These are phyloP conservation scores for Mucor irregularis DNA, from an alignment of 371 early-diverging fungal species.

Conservation along the genomic window DNA sequence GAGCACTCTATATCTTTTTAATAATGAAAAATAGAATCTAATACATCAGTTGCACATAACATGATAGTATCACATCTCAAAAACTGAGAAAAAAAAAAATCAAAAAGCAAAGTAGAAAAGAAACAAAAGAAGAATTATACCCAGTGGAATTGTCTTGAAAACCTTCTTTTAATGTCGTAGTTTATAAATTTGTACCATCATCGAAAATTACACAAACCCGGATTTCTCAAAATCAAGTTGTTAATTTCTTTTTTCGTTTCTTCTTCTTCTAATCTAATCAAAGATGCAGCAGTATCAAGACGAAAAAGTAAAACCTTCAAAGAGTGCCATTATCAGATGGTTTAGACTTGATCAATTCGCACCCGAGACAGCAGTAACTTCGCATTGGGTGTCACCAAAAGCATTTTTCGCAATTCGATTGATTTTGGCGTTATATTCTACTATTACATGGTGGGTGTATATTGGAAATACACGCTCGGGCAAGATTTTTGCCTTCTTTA, in stretches of 20 bases:
- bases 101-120: too few relatives aligned
- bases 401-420: conserved; percentile 48
- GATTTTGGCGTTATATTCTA: conserved; percentile 32
- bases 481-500: conserved; percentile 47
- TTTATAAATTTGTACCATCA: too few relatives aligned
- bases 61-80: too few relatives aligned
- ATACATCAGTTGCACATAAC: too few relatives aligned
- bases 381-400: conserved; percentile 50
- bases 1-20: too few relatives aligned
- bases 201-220: too few relatives aligned
- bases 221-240: neutral
- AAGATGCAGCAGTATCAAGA: conserved; percentile 24
- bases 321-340: conserved; percentile 36
- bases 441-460: conserved; percentile 41
- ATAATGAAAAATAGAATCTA: too few relatives aligned
- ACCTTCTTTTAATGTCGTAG: too few relatives aligned
- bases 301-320: conserved; percentile 21
- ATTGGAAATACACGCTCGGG: conserved; percentile 25
- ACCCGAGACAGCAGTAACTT: conserved; percentile 56
- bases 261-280: neutral
- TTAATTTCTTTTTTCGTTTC: neutral
- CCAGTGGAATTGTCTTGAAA: too few relatives aligned
- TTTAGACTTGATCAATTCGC: conserved; percentile 51
- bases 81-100: too few relatives aligned
- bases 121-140: too few relatives aligned